phyloP scores from a whole-genome alignment of 495 filamentous ascomycete species.

The Hypoxylon subgilvum region DNA sequence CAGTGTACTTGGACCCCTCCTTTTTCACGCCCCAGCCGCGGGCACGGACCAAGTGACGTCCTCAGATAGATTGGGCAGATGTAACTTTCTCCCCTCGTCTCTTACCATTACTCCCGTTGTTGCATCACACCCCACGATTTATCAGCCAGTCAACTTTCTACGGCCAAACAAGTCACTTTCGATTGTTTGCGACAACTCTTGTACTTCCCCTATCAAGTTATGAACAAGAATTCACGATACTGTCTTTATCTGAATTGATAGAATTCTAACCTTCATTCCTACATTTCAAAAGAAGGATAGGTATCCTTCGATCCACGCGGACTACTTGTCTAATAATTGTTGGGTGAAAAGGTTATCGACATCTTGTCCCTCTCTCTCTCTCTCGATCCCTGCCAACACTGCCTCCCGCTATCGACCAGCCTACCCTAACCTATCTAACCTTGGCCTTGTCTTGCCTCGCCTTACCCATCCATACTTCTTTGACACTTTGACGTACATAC shows the following conservation, averaged over 20 bases:
- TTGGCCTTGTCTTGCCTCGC: neutral
- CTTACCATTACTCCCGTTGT: conserved; percentile 10
- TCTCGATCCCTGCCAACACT: no score
- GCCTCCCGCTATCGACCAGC: no score
- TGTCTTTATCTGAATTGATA: no score
- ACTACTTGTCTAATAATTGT: no score
- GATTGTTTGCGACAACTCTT: conserved; percentile 18
- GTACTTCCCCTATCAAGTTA: neutral
- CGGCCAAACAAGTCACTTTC: conserved; percentile 1
- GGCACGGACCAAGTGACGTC: neutral
- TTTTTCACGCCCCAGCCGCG: no score
- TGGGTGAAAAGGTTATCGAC: no score
- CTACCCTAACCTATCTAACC: neutral
- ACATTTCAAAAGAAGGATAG: no score
- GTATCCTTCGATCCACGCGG: no score
- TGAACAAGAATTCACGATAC: conserved; percentile 3
- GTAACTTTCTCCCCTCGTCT: no score
- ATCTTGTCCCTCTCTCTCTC: neutral
- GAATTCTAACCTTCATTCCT: no score
- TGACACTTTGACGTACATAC: neutral
- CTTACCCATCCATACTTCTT: conserved; percentile 3
- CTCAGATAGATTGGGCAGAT: conserved; percentile 3
- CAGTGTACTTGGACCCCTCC: no score
- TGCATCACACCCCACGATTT: conserved; percentile 35
- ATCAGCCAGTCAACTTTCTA: conserved; percentile 9